These are phyloP conservation scores for Lipomyces yamadae DNA, from an alignment of 805 yeast species.

Conservation along the genomic window DNA sequence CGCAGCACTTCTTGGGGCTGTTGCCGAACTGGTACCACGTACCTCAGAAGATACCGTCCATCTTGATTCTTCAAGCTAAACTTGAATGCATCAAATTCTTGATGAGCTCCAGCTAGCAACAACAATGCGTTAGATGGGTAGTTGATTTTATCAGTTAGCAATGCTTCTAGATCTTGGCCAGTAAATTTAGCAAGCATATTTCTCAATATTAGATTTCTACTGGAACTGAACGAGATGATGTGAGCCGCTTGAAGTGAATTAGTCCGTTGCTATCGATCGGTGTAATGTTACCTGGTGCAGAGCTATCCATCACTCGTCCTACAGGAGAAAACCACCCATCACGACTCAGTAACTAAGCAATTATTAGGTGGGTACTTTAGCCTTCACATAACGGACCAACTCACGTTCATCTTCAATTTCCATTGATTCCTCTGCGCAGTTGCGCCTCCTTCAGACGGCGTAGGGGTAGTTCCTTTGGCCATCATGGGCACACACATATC, in stretches of 20 bases:
- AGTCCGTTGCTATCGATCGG: not conserved
- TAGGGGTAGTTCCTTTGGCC: slow-evolving; percentile 4
- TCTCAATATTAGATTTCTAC: not conserved
- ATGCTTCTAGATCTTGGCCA: not conserved
- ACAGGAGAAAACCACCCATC: slow-evolving; percentile 7
- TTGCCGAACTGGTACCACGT: not conserved
- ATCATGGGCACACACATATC: slow-evolving; percentile 1
- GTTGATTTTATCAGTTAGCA: slow-evolving; percentile 3
- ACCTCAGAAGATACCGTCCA: not conserved
- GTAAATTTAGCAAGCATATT: not conserved
- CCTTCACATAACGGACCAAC: not conserved
- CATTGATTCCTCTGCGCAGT: not conserved
- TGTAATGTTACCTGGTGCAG: not conserved
- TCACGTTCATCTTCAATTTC: not conserved
- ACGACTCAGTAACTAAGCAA: not conserved
- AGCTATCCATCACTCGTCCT: not conserved
- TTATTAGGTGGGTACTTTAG: not conserved
- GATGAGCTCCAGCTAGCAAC: not conserved
- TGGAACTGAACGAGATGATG: not conserved
- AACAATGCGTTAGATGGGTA: slow-evolving; percentile 1
- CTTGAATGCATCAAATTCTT: not conserved
- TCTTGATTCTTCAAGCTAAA: not conserved
- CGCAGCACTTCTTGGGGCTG: not conserved
- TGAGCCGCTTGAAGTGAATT: not conserved
- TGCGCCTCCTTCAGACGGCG: not conserved